Base-by-base conservation (phyloP, 139 green algal genomes). In the Coelastrella sp. region DNA sequence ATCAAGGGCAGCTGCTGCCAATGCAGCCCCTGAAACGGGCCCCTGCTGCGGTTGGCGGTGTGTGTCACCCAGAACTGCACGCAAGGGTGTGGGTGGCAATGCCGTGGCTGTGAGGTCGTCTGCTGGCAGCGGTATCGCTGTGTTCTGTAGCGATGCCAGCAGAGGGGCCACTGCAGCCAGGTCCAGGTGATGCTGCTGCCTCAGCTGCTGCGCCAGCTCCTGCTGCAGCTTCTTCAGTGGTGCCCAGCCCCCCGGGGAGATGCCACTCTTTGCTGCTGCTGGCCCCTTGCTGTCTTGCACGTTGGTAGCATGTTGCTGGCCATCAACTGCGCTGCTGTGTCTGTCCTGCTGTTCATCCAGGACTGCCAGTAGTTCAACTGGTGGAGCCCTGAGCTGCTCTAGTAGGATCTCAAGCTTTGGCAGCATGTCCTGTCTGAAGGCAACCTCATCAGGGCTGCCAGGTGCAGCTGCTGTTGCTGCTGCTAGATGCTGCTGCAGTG, bases 91-190 rank as follows among this genome's bases (percentile, higher is more conserved):
- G 8, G 75, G 60, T 14, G 87, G 87, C 49, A 90, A 65, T 17
- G 63, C n/a, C 7, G 74, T 35, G 9, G 63, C 61, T 11, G 76
- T 90, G 7, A 90, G 24, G 35, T 90, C 87, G 61, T 86, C 87
- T 57, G 94, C 93, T 4, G 95, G 94, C 65, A 97, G 93, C 6
- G 95, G 95, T 5, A 96, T 90, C 22, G 75, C 60, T 4, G 89
- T 89, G 74, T 87, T 76, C 1, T n/a, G 7, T 59, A 96, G 84
- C 1, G 65, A 22, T 6, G 92, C 89, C 6, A 97, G 92, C 25
- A 49, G 20, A 0, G 95, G 95, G 7, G 94, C 92, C 14, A 97
- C 84, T 11, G 94, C 58, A 14, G 56, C 14, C 4, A 96, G 87
- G 0, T 82, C 15, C 59, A 92, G 10, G 9, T 85, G 70, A 15